Percentiles rank a stretch among this genome's conserved stretches.
Conservation (phyloP, 192 early-diverging fungal species). For the Podila epicladia region DNA sequence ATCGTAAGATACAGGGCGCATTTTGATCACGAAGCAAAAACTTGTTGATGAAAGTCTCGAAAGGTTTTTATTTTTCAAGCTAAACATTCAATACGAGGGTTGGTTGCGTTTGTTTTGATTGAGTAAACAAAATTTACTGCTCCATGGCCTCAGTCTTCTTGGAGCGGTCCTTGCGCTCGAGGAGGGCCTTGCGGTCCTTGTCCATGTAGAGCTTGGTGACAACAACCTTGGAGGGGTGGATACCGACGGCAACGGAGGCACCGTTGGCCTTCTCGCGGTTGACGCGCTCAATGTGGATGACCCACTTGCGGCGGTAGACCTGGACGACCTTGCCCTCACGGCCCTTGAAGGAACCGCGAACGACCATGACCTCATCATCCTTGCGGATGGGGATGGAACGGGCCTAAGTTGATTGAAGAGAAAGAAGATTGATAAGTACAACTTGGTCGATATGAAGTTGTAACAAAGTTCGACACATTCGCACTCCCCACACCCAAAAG, state of each 20-base stretch:
- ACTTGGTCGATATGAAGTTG: conserved; percentile 2
- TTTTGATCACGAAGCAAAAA: background rate
- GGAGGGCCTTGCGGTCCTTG: conserved; percentile 93
- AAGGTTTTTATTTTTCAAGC: conserved; percentile 10
- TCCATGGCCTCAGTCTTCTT: conserved; percentile 52
- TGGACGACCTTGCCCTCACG: conserved; percentile 95
- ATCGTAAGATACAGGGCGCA: background rate
- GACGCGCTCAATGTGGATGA: conserved; percentile 98
- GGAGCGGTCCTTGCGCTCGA: conserved; percentile 87
- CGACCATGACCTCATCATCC: conserved; percentile 97
- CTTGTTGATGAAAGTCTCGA: background rate
- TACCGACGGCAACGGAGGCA: conserved; percentile 87
- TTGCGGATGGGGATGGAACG: conserved; percentile 97
- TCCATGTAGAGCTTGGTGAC: conserved; percentile 96
- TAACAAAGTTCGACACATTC: too few species aligned
- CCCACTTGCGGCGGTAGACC: conserved; percentile 99
- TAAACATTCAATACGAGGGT: conserved; percentile 7
- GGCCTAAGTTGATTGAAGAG: conserved; percentile 56
- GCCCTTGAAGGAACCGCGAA: conserved; percentile 96
- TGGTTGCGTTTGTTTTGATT: background rate
- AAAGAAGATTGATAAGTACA: background rate
- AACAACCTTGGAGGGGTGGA: conserved; percentile 99
- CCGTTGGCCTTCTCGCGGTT: conserved; percentile 98
- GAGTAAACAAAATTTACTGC: conserved; percentile 38
- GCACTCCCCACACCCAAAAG: background rate